Evolutionary conservation across 352 stramenopile species (phyloP).

Genomic region (Phytophthora pinifolia): DNA sequence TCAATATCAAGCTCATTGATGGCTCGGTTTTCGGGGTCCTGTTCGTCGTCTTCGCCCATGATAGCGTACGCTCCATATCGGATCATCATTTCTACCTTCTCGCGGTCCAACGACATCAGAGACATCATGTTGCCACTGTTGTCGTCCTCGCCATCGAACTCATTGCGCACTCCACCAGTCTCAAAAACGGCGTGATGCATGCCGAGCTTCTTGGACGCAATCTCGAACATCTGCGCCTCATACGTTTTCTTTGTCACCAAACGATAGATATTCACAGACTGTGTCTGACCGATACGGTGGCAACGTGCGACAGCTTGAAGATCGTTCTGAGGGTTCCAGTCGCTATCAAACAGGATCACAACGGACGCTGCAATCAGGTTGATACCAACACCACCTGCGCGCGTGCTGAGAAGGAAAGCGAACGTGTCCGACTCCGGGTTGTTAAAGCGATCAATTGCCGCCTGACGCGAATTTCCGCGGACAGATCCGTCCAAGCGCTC

Average conservation of each 20-base stretch:
- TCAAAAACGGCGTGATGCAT: slow-evolving; percentile 99
- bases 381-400: slow-evolving; percentile 97
- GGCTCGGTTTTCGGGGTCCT: slow-evolving; percentile 84
- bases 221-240: slow-evolving; percentile 99
- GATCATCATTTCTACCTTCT: slow-evolving; percentile 99
- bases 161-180: slow-evolving; percentile 89
- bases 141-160: slow-evolving; percentile 95
- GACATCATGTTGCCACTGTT: slow-evolving; percentile 92
- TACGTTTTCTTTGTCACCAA: slow-evolving; percentile 99
- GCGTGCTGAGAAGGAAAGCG: slow-evolving; percentile 96
- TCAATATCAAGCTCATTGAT: slow-evolving; percentile 92
- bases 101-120: slow-evolving; percentile 92
- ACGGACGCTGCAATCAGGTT: slow-evolving; percentile 93
- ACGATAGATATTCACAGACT: slow-evolving; percentile 99
- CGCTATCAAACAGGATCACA: slow-evolving; percentile 92
- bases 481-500: slow-evolving; percentile 97
- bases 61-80: slow-evolving; percentile 97
- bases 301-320: slow-evolving; percentile 97
- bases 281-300: slow-evolving; percentile 99
- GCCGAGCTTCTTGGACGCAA: slow-evolving; percentile 98
- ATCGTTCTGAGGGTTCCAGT: slow-evolving; percentile 99
- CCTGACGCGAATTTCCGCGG: slow-evolving; percentile 96
- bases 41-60: slow-evolving; percentile 96
- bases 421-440: slow-evolving; percentile 94
- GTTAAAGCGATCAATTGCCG: slow-evolving; percentile 98